Evolutionary conservation across 140 eudicot genomes (phyloP).

Genomic region (Ambrosia hybrid): DNA sequence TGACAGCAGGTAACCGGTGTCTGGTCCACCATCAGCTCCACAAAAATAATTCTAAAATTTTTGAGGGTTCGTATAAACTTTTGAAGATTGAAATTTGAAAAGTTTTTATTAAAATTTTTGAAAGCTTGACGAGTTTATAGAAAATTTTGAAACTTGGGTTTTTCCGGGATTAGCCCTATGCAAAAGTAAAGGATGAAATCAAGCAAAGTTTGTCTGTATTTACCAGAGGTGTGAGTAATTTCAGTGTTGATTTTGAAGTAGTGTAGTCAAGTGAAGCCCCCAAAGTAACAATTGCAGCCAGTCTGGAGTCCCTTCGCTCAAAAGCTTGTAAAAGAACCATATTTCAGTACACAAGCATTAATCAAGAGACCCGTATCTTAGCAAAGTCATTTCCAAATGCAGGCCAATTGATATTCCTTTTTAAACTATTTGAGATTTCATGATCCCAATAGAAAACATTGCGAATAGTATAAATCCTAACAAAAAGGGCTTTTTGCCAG

Average conservation of each 20-base stretch:
- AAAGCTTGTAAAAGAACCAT: conserved; percentile 36
- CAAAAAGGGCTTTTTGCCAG: not conserved
- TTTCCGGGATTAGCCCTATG: too few species aligned
- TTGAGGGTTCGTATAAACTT: not conserved
- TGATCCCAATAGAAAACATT: conserved; percentile 6
- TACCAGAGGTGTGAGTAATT: conserved; percentile 61
- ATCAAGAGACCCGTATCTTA: conserved; percentile 5
- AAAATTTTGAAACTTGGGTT: too few species aligned
- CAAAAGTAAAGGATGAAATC: too few species aligned
- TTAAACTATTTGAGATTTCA: not conserved
- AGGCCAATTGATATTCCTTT: too few species aligned
- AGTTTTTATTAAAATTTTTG: not conserved
- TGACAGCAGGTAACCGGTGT: too few species aligned
- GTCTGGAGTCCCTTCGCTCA: conserved; percentile 42
- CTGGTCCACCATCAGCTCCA: too few species aligned
- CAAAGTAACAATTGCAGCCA: conserved; percentile 64
- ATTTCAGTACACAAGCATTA: conserved; percentile 6
- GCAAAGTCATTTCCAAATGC: too few species aligned
- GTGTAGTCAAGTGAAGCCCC: conserved; percentile 80
- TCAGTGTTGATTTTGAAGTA: conserved; percentile 67
- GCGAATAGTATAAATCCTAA: not conserved
- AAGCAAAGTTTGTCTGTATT: conserved; percentile 8
- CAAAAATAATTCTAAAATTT: not conserved
- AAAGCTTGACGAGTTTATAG: too few species aligned
- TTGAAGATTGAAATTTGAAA: not conserved